Evolutionary conservation across 805 yeast genomes (phyloP).

Genomic region (Pichia heedii): DNA sequence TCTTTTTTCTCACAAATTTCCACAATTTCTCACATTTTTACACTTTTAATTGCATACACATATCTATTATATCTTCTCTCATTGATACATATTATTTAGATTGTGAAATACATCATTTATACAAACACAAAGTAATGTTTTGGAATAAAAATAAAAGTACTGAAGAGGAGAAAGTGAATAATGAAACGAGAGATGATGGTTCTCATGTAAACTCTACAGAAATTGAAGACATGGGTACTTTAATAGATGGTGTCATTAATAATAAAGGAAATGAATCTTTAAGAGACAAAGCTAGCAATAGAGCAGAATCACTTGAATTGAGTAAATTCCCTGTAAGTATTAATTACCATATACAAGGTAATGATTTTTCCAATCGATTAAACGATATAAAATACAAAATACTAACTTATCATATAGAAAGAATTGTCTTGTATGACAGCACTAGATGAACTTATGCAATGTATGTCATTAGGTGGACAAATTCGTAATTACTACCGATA

Average conservation of each 20-base stretch:
- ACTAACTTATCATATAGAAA: slow-evolving; percentile 16
- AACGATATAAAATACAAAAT: not conserved
- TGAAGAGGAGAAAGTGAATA: not conserved
- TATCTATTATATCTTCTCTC: too few species aligned
- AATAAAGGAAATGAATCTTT: slow-evolving; percentile 7
- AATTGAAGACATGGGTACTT: slow-evolving; percentile 9
- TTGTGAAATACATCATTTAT: too few species aligned
- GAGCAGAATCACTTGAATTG: slow-evolving; percentile 21
- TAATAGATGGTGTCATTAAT: slow-evolving; percentile 14
- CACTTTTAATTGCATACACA: too few species aligned
- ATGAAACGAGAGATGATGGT: slow-evolving; percentile 4
- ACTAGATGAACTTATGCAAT: slow-evolving; percentile 75
- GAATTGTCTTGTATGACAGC: slow-evolving; percentile 69
- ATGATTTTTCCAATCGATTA: not conserved
- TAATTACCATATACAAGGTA: too few species aligned
- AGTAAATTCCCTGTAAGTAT: slow-evolving; percentile 22
- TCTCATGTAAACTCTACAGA: slow-evolving; percentile 3
- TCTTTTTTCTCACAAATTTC: too few species aligned
- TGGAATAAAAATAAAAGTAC: slow-evolving; percentile 3
- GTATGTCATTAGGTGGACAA: slow-evolving; percentile 90
- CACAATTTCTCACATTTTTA: too few species aligned
- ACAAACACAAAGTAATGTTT: slow-evolving; percentile 3
- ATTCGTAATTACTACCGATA: slow-evolving; percentile 73
- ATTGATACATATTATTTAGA: too few species aligned
- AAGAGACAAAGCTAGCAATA: slow-evolving; percentile 22